Evolutionary conservation across 257 asterid genomes (phyloP).

Genomic region (Hygrophila difformis): DNA sequence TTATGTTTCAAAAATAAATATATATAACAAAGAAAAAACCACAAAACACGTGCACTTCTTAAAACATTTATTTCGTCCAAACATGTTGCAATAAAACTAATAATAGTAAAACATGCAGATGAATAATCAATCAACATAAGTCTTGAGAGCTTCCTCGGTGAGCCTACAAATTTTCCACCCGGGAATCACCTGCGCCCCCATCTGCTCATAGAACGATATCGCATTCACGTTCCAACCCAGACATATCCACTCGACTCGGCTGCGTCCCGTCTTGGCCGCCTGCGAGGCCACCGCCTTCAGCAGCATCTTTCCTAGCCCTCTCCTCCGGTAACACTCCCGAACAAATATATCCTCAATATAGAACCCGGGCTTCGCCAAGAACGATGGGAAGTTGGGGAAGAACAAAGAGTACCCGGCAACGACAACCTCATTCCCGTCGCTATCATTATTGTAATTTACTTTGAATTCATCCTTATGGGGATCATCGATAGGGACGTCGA

Average conservation of each 20-base stretch:
- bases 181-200: slow-evolving; percentile 70
- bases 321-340: slow-evolving; percentile 79
- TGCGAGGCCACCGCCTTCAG: slow-evolving; percentile 72
- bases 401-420: slow-evolving; percentile 60
- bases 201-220: slow-evolving; percentile 60
- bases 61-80: too few relatives aligned
- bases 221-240: slow-evolving; percentile 79
- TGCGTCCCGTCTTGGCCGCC: slow-evolving; percentile 87
- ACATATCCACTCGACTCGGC: too few relatives aligned
- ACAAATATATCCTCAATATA: slow-evolving; percentile 76
- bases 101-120: too few relatives aligned
- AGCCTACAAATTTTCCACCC: slow-evolving; percentile 87
- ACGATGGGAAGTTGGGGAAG: slow-evolving; percentile 76
- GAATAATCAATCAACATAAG: slow-evolving; percentile 44
- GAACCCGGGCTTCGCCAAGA: slow-evolving; percentile 79
- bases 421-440: slow-evolving; percentile 9
- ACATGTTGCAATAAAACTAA: too few relatives aligned
- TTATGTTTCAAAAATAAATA: too few relatives aligned
- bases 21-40: too few relatives aligned
- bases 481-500: slow-evolving; percentile 70
- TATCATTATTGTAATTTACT: too few relatives aligned
- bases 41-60: too few relatives aligned
- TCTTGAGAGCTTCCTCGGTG: slow-evolving; percentile 61
- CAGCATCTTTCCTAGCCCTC: slow-evolving; percentile 62
- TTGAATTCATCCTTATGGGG: slow-evolving; percentile 43